A percentile compares a stretch with the other conserved stretches of the same genome.
phyloP scores from a whole-genome alignment of 2,329 filamentous ascomycete genomes.

The Cercospora sp. region DNA sequence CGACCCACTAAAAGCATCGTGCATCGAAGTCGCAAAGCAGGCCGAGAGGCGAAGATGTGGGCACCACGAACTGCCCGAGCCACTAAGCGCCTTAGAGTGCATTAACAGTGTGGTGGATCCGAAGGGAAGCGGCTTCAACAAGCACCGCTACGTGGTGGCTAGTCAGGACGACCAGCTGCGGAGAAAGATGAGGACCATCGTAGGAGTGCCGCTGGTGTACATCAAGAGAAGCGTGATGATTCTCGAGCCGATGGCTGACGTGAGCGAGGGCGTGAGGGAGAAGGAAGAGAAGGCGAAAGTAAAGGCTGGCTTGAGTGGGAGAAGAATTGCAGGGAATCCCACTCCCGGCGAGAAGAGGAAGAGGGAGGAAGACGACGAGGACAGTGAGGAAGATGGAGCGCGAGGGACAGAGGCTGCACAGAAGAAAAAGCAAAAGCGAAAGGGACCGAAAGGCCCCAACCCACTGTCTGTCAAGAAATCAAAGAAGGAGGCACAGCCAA shows the following conservation, averaged over 20 bases:
- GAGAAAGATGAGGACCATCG: slow-evolving; percentile 62
- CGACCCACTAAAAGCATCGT: slow-evolving; percentile 47
- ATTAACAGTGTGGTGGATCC: slow-evolving; percentile 74
- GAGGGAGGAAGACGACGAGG: slow-evolving; percentile 33
- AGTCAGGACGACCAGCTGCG: slow-evolving; percentile 68
- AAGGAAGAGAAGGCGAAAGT: slow-evolving; percentile 74
- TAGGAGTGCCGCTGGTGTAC: slow-evolving; percentile 75
- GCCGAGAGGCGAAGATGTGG: slow-evolving; percentile 76
- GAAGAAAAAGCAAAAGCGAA: slow-evolving; percentile 57
- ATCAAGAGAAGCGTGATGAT: slow-evolving; percentile 78
- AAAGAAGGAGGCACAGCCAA: slow-evolving; percentile 51
- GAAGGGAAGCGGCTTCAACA: slow-evolving; percentile 69
- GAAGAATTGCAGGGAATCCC: slow-evolving; percentile 20
- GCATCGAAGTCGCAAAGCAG: slow-evolving; percentile 73
- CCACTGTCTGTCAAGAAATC: slow-evolving; percentile 69
- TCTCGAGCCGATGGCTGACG: slow-evolving; percentile 72
- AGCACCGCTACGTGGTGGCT: slow-evolving; percentile 76
- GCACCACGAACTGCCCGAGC: slow-evolving; percentile 72
- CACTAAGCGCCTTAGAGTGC: slow-evolving; percentile 69
- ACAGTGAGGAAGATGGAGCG: slow-evolving; percentile 28
- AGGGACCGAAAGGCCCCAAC: slow-evolving; percentile 68
- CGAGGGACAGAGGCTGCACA: slow-evolving; percentile 39
- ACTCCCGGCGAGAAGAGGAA: slow-evolving; percentile 36
- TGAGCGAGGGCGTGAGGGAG: slow-evolving; percentile 63
- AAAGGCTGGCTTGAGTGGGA: slow-evolving; percentile 60